These are phyloP conservation scores for Calonectria pseudoturangicola DNA, from an alignment of 2,329 filamentous ascomycete genomes.

Conservation along the genomic window DNA sequence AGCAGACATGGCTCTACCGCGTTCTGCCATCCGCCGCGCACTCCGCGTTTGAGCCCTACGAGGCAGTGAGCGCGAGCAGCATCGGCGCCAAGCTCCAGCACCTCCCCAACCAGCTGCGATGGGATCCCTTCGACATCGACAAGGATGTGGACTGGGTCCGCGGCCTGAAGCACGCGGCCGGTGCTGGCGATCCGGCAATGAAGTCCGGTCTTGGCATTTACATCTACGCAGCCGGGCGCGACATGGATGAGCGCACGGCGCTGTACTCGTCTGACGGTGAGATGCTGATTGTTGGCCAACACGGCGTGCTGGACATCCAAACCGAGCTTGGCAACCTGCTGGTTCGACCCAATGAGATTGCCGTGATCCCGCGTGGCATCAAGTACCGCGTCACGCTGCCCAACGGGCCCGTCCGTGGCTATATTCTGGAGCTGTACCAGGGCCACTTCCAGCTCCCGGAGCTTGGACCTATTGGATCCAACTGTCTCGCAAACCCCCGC, in stretches of 20 bases:
- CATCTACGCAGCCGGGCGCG: constrained; percentile 84
- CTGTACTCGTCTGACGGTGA: constrained; percentile 92
- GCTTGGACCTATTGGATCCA: constrained; percentile 83
- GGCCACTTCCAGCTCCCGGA: constrained; percentile 82
- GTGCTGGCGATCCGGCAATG: constrained; percentile 85
- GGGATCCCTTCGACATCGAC: constrained; percentile 87
- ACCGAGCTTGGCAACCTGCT: constrained; percentile 85
- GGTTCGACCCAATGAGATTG: constrained; percentile 86
- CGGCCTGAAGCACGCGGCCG: constrained; percentile 81
- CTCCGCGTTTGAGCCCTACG: constrained; percentile 63
- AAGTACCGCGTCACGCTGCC: constrained; percentile 81
- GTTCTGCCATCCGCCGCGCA: constrained; percentile 79
- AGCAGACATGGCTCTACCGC: constrained; percentile 83
- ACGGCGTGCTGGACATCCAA: constrained; percentile 83
- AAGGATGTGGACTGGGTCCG: constrained; percentile 72
- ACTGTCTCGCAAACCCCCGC: constrained; percentile 81
- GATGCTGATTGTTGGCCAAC: constrained; percentile 84
- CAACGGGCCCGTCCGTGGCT: constrained; percentile 78
- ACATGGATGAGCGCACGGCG: constrained; percentile 82
- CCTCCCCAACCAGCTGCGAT: constrained; percentile 85
- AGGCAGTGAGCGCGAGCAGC: not conserved
- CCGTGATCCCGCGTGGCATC: constrained; percentile 83
- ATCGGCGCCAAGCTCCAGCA: constrained; percentile 56
- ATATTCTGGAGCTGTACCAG: constrained; percentile 84
- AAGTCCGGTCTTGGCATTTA: constrained; percentile 89